Evolutionary conservation across 2,329 filamentous ascomycete species (phyloP), one percentile per base, ranked within the genome.

Genomic region (Didymella pomorum): DNA sequence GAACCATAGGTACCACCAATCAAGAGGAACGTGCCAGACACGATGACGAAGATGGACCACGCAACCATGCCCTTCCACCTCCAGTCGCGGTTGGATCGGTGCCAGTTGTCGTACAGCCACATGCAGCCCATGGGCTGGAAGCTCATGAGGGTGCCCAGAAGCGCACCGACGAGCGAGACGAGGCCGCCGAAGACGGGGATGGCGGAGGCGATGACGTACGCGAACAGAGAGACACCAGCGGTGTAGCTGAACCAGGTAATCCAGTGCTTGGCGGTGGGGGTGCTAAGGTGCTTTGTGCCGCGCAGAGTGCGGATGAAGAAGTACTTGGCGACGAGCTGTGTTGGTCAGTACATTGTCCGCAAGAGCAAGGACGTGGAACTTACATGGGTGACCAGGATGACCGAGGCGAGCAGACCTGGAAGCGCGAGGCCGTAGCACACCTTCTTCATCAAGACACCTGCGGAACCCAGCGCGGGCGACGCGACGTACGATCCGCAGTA

Each of bases 401-500:
- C 53, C 2, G 49, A 54, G 20, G 58, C 58, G 12, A 58, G 50
- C 5, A 61, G 44, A 26, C 55, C 58, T 1, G 55, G 58, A 1
- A 63, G 50, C 45, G 60, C 86, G 43, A 89, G 78, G 2, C 86
- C 87, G 64, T 88, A 89, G 0, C 84, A 75, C 0, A 88, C 79
- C 70, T 85, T 87, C 76, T 89, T 88, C 63, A 89, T 78, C 0
- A 79, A 81, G 4, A 79, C 77, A 10, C 87, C 86, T 0, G 87
- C 87, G 35, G 82, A 86, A 16, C 86, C 86, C 0, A 89, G 80
- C 1, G 86, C 85, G 0, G 87, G 87, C 3, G 82, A 84, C 0
- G 86, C 84, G 4, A 89, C 85, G 82, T 83, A 89, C 60, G 84
- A 77, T 4, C 87, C 87, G 63, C 85, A 87, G 78, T 80, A 88